A percentile compares a stretch with the other conserved stretches of the same genome.
phyloP scores from a whole-genome alignment of 805 yeast species.

The Wickerhamomyces pijperi region DNA sequence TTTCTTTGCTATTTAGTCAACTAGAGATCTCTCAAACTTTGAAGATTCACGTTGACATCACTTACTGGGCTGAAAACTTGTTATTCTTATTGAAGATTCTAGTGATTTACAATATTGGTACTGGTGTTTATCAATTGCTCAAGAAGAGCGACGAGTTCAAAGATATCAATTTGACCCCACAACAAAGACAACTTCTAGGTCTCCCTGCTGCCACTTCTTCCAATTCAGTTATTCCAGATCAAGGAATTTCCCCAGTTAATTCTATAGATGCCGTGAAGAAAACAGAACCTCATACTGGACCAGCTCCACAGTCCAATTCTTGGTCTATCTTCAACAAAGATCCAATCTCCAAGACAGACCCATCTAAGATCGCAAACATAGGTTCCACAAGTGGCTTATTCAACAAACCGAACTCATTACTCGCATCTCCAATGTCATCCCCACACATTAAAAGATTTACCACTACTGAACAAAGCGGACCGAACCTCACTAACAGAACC shows the following conservation, averaged over 20 bases:
- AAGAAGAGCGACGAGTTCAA: constrained; percentile 20
- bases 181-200: constrained; percentile 25
- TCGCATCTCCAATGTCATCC: constrained; percentile 20
- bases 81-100: constrained; percentile 15
- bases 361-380: neutral
- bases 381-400: neutral
- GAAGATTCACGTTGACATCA: neutral
- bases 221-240: constrained; percentile 11
- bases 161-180: constrained; percentile 21
- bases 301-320: no score
- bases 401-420: constrained; percentile 2
- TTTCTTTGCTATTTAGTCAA: constrained; percentile 11
- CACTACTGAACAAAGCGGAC: constrained; percentile 2
- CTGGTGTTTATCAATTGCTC: constrained; percentile 21
- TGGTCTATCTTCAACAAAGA: neutral
- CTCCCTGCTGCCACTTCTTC: constrained; percentile 10
- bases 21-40: constrained; percentile 3
- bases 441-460: constrained; percentile 12
- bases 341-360: no score
- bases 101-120: constrained; percentile 19
- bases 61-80: constrained; percentile 1
- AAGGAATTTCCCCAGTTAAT: no score
- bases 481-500: neutral
- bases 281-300: no score
- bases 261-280: constrained; percentile 18